Evolutionary conservation across 2,329 filamentous ascomycete genomes (phyloP).

Genomic region (Talaromyces sp.): DNA sequence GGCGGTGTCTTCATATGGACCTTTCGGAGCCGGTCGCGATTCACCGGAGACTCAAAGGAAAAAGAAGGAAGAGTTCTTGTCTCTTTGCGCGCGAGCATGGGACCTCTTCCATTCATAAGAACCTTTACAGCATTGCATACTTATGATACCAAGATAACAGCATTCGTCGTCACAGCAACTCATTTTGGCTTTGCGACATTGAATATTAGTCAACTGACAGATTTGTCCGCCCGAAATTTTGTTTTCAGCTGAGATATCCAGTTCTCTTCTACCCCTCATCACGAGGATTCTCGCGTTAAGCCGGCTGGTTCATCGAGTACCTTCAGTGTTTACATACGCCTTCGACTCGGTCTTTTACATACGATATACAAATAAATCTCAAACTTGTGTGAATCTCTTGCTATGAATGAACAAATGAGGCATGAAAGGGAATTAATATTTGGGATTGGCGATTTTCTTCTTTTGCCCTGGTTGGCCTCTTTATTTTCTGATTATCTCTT

Average conservation of each 20-base stretch:
- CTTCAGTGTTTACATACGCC: neutral
- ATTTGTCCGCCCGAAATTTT: neutral
- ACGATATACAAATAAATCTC: neutral
- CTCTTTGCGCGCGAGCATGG: constrained; percentile 85
- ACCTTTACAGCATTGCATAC: neutral
- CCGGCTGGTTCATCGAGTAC: neutral
- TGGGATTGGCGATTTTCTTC: constrained; percentile 6
- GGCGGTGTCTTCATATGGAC: constrained; percentile 54
- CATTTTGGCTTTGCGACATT: neutral
- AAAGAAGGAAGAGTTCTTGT: constrained; percentile 91
- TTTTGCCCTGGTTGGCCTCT: constrained; percentile 12
- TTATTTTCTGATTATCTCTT: neutral
- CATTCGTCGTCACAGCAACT: neutral
- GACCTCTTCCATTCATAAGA: constrained; percentile 86
- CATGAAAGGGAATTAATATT: constrained; percentile 14
- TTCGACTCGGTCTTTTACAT: neutral
- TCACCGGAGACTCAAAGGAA: constrained; percentile 76
- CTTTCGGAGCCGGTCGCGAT: constrained; percentile 77
- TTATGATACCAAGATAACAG: neutral
- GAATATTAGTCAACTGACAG: neutral
- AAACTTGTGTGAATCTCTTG: neutral
- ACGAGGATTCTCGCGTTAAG: constrained; percentile 2
- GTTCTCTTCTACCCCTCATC: neutral
- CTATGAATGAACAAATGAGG: constrained; percentile 12
- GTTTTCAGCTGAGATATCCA: neutral